These are phyloP conservation scores for Ophiostoma novo-ulmi DNA, from an alignment of 2,329 filamentous ascomycete species.

Conservation along the genomic window DNA sequence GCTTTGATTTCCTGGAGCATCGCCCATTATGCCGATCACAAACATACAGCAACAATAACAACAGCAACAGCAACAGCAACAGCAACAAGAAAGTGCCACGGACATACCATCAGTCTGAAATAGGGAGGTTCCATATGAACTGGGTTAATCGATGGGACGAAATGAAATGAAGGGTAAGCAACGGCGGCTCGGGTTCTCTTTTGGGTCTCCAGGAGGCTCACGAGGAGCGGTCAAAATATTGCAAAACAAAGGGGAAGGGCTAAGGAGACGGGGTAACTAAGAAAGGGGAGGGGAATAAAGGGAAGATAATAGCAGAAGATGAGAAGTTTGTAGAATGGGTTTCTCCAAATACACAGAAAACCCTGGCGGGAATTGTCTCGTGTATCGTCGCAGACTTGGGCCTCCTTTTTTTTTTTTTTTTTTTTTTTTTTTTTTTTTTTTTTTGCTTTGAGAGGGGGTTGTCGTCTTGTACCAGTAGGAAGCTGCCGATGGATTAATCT, in stretches of 20 bases:
- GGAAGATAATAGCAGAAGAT: not conserved
- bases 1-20: not conserved
- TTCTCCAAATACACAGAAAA: not conserved
- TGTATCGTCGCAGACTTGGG: slow-evolving; percentile 10
- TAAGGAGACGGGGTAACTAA: not conserved
- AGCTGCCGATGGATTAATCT: not conserved
- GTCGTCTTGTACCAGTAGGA: not conserved
- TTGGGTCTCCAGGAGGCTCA: not conserved
- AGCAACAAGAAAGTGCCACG: not conserved
- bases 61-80: not conserved
- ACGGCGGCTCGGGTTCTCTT: not conserved
- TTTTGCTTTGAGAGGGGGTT: not conserved
- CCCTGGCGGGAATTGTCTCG: not conserved
- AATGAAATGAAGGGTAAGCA: not conserved
- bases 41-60: not conserved
- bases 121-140: not conserved
- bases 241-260: slow-evolving; percentile 6
- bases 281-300: not conserved
- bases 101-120: not conserved
- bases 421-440: too few relatives aligned
- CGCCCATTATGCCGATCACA: slow-evolving; percentile 5
- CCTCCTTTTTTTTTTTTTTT: not conserved
- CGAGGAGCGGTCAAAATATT: not conserved
- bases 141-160: not conserved
- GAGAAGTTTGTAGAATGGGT: not conserved